Conservation (phyloP, 129 eudicot genomes). For the Logfia minima region DNA sequence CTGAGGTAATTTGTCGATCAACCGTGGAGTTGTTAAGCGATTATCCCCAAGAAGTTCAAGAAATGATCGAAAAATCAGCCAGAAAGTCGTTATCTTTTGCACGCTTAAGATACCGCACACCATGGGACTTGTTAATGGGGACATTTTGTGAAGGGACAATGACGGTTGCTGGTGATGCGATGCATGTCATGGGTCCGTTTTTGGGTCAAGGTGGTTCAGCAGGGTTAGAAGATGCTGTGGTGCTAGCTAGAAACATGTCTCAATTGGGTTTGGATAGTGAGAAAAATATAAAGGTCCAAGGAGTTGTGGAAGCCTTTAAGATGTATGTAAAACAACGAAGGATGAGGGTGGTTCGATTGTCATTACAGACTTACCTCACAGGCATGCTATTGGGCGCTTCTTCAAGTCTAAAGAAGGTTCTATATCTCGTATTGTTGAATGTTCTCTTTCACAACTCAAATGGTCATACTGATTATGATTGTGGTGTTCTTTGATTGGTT, state of each 20-base stretch:
- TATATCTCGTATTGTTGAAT: constrained; percentile 31
- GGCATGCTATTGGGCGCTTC: constrained; percentile 37
- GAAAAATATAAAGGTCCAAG: neutral
- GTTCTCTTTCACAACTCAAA: constrained; percentile 34
- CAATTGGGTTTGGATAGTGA: constrained; percentile 15
- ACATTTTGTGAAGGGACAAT: constrained; percentile 46
- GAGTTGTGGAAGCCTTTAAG: constrained; percentile 41
- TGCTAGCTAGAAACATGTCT: constrained; percentile 53
- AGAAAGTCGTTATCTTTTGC: constrained; percentile 36
- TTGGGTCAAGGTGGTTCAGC: constrained; percentile 80
- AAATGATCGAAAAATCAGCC: constrained; percentile 41
- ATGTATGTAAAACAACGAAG: constrained; percentile 41
- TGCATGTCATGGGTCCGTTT: constrained; percentile 77
- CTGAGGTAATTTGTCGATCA: constrained; percentile 37
- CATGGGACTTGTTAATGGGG: constrained; percentile 58
- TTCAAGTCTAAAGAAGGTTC: constrained; percentile 33
- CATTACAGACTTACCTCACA: constrained; percentile 51
- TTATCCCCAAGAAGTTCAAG: constrained; percentile 39
- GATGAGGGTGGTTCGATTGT: constrained; percentile 49
- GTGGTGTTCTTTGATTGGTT: constrained; percentile 49
- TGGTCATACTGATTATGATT: constrained; percentile 54
- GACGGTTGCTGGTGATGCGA: constrained; percentile 71
- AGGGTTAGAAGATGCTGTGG: constrained; percentile 67
- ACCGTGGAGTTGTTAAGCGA: constrained; percentile 25
- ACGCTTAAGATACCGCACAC: constrained; percentile 52